Conservation (phyloP, 495 filamentous ascomycete genomes). For the Letharia lupina region DNA sequence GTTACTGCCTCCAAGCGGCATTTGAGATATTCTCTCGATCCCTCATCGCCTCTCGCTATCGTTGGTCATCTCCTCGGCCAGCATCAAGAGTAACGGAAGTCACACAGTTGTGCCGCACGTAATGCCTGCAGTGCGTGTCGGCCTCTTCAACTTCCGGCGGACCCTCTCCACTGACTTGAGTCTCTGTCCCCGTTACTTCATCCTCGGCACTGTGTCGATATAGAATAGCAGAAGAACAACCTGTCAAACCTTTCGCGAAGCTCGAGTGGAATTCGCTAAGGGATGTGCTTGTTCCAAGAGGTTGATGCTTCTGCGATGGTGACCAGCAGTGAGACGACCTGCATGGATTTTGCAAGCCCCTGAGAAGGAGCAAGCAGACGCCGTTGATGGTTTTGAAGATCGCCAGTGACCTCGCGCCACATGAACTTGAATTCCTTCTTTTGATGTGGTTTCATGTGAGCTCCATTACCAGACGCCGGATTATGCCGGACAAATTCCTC, state of each 20-base stretch:
- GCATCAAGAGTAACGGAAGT: too few species aligned
- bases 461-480: constrained; percentile 36
- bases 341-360: constrained; percentile 93
- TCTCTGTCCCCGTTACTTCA: too few species aligned
- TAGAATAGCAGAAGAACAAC: too few species aligned
- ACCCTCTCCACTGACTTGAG: too few species aligned
- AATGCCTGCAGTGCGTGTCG: too few species aligned
- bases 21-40: too few species aligned
- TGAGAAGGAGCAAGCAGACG: constrained; percentile 87
- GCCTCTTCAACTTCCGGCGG: too few species aligned
- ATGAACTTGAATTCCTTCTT: constrained; percentile 72
- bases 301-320: constrained; percentile 58
- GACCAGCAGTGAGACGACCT: constrained; percentile 70
- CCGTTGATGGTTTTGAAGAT: constrained; percentile 49
- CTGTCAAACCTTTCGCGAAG: constrained; percentile 41
- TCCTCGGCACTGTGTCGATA: too few species aligned
- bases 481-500: constrained; percentile 47
- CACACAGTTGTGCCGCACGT: too few species aligned
- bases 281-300: constrained; percentile 48
- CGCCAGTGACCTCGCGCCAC: constrained; percentile 72
- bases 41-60: too few species aligned
- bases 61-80: neutral
- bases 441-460: constrained; percentile 49
- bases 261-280: constrained; percentile 54
- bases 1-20: neutral